These are phyloP conservation scores for Yarrowia galli DNA, from an alignment of 1,139 yeast genomes.

Conservation along the genomic window DNA sequence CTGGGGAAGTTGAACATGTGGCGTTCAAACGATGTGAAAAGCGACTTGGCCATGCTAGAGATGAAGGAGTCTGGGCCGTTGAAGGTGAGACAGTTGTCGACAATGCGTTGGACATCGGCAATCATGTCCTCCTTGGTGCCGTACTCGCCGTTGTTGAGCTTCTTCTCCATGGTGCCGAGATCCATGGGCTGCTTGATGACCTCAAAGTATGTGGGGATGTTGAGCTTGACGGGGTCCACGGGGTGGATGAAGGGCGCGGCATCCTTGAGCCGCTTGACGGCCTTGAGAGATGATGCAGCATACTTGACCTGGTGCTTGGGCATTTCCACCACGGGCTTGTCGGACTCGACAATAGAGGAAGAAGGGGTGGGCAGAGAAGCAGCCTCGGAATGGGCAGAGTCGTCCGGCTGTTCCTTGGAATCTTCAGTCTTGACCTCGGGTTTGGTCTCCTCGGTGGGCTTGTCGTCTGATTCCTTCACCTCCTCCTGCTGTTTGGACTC, in stretches of 20 bases:
- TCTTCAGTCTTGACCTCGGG: slow-evolving; percentile 27
- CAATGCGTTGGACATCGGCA: slow-evolving; percentile 86
- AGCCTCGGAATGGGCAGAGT: slow-evolving; percentile 6
- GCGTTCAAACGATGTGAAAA: slow-evolving; percentile 91
- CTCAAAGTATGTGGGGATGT: slow-evolving; percentile 89
- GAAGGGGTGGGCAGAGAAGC: slow-evolving; percentile 26
- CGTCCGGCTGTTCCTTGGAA: slow-evolving; percentile 20
- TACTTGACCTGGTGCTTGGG: slow-evolving; percentile 86
- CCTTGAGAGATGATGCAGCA: slow-evolving; percentile 56
- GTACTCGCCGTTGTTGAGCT: slow-evolving; percentile 73
- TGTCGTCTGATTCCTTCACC: slow-evolving; percentile 15
- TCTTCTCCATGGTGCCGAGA: slow-evolving; percentile 85
- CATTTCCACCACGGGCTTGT: slow-evolving; percentile 57
- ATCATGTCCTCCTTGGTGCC: slow-evolving; percentile 70
- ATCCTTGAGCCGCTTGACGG: slow-evolving; percentile 88
- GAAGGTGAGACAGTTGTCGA: slow-evolving; percentile 78
- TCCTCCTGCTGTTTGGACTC: slow-evolving; percentile 10
- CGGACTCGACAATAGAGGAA: slow-evolving; percentile 20
- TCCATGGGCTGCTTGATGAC: slow-evolving; percentile 92
- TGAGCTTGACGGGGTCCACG: slow-evolving; percentile 85
- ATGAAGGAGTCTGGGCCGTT: slow-evolving; percentile 86
- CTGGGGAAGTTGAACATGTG: slow-evolving; percentile 94
- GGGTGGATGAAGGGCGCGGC: slow-evolving; percentile 90
- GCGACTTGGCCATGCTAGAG: slow-evolving; percentile 87
- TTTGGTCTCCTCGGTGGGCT: slow-evolving; percentile 28